Conservation (phyloP, 768 basidiomycete genomes). For the Pisolithus albus region DNA sequence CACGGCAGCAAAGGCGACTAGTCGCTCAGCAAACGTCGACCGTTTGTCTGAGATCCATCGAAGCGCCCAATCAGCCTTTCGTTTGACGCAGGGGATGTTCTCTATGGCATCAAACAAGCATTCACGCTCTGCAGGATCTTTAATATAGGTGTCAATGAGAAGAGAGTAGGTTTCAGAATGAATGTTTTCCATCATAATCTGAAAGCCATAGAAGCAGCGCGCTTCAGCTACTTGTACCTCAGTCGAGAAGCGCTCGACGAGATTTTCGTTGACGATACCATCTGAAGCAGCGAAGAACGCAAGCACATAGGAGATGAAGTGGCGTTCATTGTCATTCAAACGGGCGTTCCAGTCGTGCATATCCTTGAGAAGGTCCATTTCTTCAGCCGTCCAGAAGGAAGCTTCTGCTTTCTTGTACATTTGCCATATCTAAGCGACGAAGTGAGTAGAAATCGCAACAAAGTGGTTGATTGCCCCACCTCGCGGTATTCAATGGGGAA, state of each 20-base stretch:
- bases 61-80: conserved; percentile 94
- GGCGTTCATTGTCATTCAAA: conserved; percentile 74
- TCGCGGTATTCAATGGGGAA: conserved; percentile 93
- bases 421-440: conserved; percentile 69
- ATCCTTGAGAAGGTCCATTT: conserved; percentile 89
- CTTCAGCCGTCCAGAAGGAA: conserved; percentile 91
- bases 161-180: conserved; percentile 97
- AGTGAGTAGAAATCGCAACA: not conserved
- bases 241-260: conserved; percentile 86
- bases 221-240: conserved; percentile 92
- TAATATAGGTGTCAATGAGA: conserved; percentile 92
- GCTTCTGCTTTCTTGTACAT: conserved; percentile 95
- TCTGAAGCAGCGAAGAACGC: conserved; percentile 97
- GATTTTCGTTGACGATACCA: conserved; percentile 94
- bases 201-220: conserved; percentile 95
- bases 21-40: conserved; percentile 80
- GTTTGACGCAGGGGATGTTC: conserved; percentile 86
- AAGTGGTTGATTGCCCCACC: conserved; percentile 35
- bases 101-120: conserved; percentile 90
- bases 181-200: conserved; percentile 98
- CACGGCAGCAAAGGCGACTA: conserved; percentile 91
- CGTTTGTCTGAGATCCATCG: conserved; percentile 80
- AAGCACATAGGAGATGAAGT: conserved; percentile 88
- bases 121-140: conserved; percentile 65
- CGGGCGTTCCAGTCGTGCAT: conserved; percentile 77